A percentile compares a stretch with the other conserved stretches of the same genome.
Evolutionary conservation across 148 eudicot genomes (phyloP).

Genomic region (Nepenthes gracilis): DNA sequence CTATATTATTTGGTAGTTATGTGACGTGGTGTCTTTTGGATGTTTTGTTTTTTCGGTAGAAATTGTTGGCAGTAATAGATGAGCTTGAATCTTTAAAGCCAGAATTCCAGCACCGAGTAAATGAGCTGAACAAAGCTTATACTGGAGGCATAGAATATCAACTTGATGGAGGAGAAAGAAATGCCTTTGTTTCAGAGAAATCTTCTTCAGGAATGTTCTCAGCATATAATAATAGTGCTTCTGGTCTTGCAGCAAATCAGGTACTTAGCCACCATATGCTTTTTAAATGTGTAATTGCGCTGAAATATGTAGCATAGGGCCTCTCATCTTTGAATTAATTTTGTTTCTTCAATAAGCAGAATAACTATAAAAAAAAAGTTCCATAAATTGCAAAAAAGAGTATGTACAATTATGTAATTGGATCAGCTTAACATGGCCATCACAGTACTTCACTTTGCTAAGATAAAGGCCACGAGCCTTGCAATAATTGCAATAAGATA

Average conservation of each 20-base stretch:
- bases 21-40: not conserved
- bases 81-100: constrained; percentile 89
- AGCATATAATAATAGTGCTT: constrained; percentile 18
- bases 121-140: constrained; percentile 41
- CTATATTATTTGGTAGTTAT: constrained; percentile 6
- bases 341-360: too few species aligned
- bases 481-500: too few species aligned
- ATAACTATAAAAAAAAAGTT: too few species aligned
- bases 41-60: constrained; percentile 24
- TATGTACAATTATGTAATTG: too few species aligned
- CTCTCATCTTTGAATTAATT: too few species aligned
- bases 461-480: too few species aligned
- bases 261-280: constrained; percentile 16
- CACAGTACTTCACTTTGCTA: too few species aligned
- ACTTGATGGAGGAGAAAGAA: constrained; percentile 20
- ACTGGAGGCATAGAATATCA: constrained; percentile 22
- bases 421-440: too few species aligned
- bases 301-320: too few species aligned
- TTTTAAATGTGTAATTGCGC: too few species aligned
- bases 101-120: constrained; percentile 38
- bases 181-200: constrained; percentile 29
- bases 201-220: constrained; percentile 25
- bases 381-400: too few species aligned
- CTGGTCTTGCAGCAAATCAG: constrained; percentile 36
- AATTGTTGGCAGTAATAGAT: constrained; percentile 48